Evolutionary conservation across 2,329 filamentous ascomycete genomes (phyloP), one percentile per base, ranked within the genome.

Genomic region (Coniella lustricola): DNA sequence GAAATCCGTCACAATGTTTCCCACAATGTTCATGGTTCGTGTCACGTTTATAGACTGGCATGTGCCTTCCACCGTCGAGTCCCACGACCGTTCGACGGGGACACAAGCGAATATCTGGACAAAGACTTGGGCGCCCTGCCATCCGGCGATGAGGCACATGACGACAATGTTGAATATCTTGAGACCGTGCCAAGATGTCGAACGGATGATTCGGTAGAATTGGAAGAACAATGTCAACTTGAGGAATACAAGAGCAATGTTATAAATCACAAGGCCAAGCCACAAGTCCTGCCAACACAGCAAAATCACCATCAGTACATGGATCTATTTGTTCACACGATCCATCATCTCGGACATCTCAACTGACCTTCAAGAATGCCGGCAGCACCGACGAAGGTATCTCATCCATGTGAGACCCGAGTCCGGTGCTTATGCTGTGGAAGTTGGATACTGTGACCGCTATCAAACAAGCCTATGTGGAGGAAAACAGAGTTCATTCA

Each of bases 331-430:
- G 29, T 25, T 35, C 4, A n/a, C 25, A 20, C 8, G 13, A n/a
- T 31, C 12, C 14, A 7, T n/a, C 21, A 40, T n/a, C 4, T 22
- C 7, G 21, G 21, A 14, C 14, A 16, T 10, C 9, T 3, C 22
- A 3, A 32, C 36, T 33, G 10, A 46, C 44, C 36, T 39, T 32
- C 25, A 16, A 46, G 36, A 39, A 40, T 8, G 25, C 37, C 4
- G 36, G 13, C 3, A 34, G 3, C 9, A 18, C n/a, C 10, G 25
- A 16, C 5, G 29, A 16, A 36, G 22, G 14, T 35, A 48, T 38
- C 14, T 50, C 53, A 44, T 43, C 49, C n/a, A 51, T 50, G 42
- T 54, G 55, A 2, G 39, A 49, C 8, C 55, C 55, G 8, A 56
- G 48, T 5, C 55, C 55, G 4, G 43, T 50, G 13, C 44, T 51